Base-by-base conservation (phyloP, 2,329 filamentous ascomycete species). In the Tolypocladium paradoxum region DNA sequence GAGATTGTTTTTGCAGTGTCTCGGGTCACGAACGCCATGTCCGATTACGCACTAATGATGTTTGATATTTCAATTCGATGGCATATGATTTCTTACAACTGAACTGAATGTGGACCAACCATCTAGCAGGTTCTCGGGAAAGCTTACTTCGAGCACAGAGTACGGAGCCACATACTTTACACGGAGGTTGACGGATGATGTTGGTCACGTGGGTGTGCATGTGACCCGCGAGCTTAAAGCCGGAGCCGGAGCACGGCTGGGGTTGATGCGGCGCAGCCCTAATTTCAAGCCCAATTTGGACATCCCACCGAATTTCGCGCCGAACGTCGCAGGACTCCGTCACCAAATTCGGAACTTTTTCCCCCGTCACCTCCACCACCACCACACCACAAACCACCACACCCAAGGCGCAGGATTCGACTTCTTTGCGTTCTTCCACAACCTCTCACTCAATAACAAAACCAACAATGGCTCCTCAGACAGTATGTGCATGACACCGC, bases 401-500 rank as follows among this genome's bases (percentile, higher is more conserved):
- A 60, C 57, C 61, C 62, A 65, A 69, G 78, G 81, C 89, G 89
- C 86, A 93, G 89, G 89, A 93, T 93, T 77, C 77, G 75, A 93
- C 76, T 65, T 79, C 77, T 80, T 80, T 80, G 77, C 77, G 77
- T 76, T 69, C 70, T 69, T 64, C 57, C 62, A 69, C 64, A 61
- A 52, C 59, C 55, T 57, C 40, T 56, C 20, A 65, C 57, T 55
- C 58, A 60, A 53, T n/a, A 46, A 31, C 16, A 46, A 16, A 18
- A n/a, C 20, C 73, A 75, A 79, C 75, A 88, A 96, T 96, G 90
- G 87, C 86, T 84, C 82, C 86, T 75, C 79, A 79, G 76, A 81
- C 86, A 78, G 91, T 96, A 96, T 77, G 90, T 95, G 83, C 74
- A 70, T 74, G 72, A 76, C 81, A 87, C 74, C 76, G 90, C 90